Conservation (phyloP, 2,329 filamentous ascomycete species). For the Trichophyton benhamiae region DNA sequence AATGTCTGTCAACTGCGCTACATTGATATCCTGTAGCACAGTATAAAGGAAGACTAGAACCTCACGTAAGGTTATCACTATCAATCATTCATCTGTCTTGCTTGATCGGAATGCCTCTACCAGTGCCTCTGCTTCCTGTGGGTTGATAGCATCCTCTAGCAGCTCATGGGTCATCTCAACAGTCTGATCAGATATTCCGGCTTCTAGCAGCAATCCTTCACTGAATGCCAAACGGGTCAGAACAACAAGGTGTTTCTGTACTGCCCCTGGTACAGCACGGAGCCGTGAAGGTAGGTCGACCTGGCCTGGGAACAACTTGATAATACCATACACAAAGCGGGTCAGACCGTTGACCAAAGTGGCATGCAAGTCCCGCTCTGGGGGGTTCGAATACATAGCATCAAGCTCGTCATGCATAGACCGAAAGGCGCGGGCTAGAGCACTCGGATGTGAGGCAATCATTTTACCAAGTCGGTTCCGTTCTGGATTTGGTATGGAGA, state of each 20-base stretch:
- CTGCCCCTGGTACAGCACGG: slow-evolving; percentile 54
- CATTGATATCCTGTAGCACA: background rate
- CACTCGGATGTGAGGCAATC: slow-evolving; percentile 55
- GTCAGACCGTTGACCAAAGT: slow-evolving; percentile 47
- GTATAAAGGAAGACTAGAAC: background rate
- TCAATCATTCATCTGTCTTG: slow-evolving; percentile 18
- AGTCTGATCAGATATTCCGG: slow-evolving; percentile 63
- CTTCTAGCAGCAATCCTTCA: slow-evolving; percentile 65
- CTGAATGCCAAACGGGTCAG: slow-evolving; percentile 77
- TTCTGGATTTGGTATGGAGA: slow-evolving; percentile 35
- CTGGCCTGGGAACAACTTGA: slow-evolving; percentile 47
- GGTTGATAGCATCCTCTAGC: slow-evolving; percentile 66
- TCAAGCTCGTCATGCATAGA: slow-evolving; percentile 63
- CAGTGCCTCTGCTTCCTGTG: slow-evolving; percentile 59
- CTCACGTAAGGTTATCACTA: background rate
- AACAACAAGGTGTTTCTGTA: slow-evolving; percentile 70
- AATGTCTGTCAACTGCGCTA: too few species aligned
- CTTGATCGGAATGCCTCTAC: slow-evolving; percentile 34
- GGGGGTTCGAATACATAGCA: slow-evolving; percentile 42
- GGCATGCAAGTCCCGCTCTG: slow-evolving; percentile 36
- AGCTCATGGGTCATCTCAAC: slow-evolving; percentile 71
- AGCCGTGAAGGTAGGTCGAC: slow-evolving; percentile 63
- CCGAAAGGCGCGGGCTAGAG: slow-evolving; percentile 62
- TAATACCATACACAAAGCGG: slow-evolving; percentile 49
- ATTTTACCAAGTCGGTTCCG: slow-evolving; percentile 46